Base-by-base conservation (phyloP, 192 early-diverging fungal species). In the Coemansia sp. region DNA sequence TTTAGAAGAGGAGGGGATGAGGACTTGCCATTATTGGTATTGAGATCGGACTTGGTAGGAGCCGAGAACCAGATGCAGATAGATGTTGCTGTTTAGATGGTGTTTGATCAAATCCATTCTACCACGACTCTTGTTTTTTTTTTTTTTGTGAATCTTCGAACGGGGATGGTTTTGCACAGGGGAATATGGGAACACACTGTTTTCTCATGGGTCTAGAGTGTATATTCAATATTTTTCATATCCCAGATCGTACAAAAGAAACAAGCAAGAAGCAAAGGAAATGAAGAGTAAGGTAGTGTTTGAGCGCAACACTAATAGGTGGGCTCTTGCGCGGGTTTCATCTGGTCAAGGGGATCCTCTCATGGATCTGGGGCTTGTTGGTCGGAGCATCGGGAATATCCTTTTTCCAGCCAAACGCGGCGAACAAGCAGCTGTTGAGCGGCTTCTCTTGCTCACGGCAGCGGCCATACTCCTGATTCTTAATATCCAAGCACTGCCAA, bases 391-490 rank as follows among this genome's bases (percentile, higher is more conserved):
- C 88, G 34, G 91, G 91, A 45, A 92, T 85, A 33, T 73, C 69
- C 86, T 92, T 91, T 71, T 90, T 87, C 71, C 88, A 85, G 52
- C 88, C 88, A 74, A 98, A 80, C 62, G 92, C 89, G 34, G 87
- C 88, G 64, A 96, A 95, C 41, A 96, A 89, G 77, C 97, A 98
- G 49, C 87, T 84, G 84, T 95, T 97, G 71, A 95, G 93, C 2
- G 75, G 78, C 59, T 79, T 77, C 76, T 98, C 97, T 68, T 87
- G 83, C 44, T 84, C 75, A 38, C 96, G 88, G 81, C 95, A 97
- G 23, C 84, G 79, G 69, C 87, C 87, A 67, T 90, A 88, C 61
- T 92, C 87, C 69, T 98, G 97, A 81, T 98, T 98, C 71, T 94
- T 92, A 64, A 79, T 84, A 66, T 98, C 97, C 60, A 97, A 81